phyloP scores from a whole-genome alignment of 2,329 filamentous ascomycete species.

The Colletotrichum spinosum region DNA sequence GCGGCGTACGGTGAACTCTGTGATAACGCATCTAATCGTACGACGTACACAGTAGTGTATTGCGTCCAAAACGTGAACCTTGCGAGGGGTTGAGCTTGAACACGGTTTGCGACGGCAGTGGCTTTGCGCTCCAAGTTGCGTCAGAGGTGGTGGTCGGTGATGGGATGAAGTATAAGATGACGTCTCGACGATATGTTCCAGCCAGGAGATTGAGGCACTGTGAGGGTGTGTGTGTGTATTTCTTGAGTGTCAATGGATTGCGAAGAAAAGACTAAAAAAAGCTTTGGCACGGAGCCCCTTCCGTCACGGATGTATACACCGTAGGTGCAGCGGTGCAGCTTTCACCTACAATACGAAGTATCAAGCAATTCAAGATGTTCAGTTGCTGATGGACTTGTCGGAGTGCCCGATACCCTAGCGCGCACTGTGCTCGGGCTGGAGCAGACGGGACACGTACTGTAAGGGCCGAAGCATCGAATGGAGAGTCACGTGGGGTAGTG shows the following conservation, averaged over 20 bases:
- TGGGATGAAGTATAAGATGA: constrained; percentile 5
- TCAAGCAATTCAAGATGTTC: no score
- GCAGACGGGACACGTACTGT: no score
- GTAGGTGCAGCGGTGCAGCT: constrained; percentile 2
- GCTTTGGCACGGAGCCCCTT: constrained; percentile 2
- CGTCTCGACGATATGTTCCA: no score
- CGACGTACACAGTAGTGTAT: neutral
- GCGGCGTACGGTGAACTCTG: neutral
- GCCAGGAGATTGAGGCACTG: no score
- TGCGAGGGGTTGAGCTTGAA: neutral
- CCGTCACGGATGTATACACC: neutral
- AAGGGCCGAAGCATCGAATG: constrained; percentile 15
- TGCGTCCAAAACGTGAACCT: neutral
- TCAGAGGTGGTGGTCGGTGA: neutral
- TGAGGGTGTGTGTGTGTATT: no score
- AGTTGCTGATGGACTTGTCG: no score
- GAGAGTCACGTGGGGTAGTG: constrained; percentile 17
- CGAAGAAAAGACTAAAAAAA: neutral
- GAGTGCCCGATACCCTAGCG: no score
- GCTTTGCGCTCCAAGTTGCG: constrained; percentile 1
- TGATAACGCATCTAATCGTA: no score
- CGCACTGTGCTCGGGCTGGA: no score
- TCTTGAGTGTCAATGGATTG: no score
- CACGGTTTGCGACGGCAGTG: constrained; percentile 9
- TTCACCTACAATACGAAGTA: neutral